These are phyloP conservation scores for Asterella californica DNA, from an alignment of 225 moss, liverwort and hornwort species.

Conservation along the genomic window DNA sequence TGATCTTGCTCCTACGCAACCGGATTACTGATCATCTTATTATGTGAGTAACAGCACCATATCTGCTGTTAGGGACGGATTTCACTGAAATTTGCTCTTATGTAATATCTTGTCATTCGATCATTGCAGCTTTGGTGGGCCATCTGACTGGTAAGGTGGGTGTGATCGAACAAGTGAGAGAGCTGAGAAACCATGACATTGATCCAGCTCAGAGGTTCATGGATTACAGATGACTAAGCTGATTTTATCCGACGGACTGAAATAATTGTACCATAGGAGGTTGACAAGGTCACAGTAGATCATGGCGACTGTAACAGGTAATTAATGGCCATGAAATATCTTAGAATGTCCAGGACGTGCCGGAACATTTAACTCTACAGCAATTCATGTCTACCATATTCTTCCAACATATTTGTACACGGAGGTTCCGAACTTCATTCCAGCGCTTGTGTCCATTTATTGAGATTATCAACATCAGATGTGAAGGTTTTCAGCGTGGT, in stretches of 20 bases:
- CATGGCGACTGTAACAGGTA: neutral
- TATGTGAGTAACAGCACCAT: neutral
- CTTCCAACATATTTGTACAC: neutral
- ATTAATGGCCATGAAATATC: neutral
- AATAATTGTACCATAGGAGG: neutral
- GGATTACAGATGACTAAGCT: neutral
- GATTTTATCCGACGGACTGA: neutral
- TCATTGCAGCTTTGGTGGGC: slow-evolving; percentile 15
- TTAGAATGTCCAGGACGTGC: neutral
- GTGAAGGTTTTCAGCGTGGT: neutral
- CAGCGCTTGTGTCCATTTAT: neutral
- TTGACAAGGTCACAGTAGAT: neutral
- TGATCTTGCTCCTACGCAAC: neutral
- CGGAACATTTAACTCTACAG: neutral
- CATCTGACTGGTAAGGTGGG: slow-evolving; percentile 14
- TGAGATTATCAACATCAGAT: neutral
- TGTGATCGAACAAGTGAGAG: slow-evolving; percentile 13
- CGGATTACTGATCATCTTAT: neutral
- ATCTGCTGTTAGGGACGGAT: neutral
- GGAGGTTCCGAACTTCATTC: neutral
- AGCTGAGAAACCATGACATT: slow-evolving; percentile 1
- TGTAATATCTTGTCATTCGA: neutral
- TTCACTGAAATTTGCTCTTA: neutral
- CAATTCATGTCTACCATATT: neutral
- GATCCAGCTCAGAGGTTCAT: slow-evolving; percentile 2